Conservation (phyloP, 164 flowering plant species). For the Vitis amurensis region DNA sequence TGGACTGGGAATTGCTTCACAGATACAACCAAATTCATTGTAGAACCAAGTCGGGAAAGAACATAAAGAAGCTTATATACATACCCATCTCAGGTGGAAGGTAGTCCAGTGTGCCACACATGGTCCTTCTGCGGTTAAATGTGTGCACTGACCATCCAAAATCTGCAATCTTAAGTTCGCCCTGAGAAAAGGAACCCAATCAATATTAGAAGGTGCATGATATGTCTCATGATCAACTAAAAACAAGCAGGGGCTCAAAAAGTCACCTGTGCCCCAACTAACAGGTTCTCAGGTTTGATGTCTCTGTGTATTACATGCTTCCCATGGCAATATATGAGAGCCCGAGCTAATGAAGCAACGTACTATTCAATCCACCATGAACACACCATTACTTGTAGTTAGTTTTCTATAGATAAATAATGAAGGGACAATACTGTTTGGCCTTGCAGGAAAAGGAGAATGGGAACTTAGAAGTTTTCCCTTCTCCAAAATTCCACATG, state of each 20-base stretch:
- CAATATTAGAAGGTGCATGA: slow-evolving; percentile 13
- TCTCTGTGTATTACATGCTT: slow-evolving; percentile 98
- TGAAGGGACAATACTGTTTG: no score
- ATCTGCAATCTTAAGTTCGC: slow-evolving; percentile 93
- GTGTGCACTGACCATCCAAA: slow-evolving; percentile 99
- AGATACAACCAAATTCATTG: not conserved
- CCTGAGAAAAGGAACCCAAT: slow-evolving; percentile 43
- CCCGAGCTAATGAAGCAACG: slow-evolving; percentile 85
- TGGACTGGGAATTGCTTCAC: not conserved
- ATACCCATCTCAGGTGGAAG: slow-evolving; percentile 99
- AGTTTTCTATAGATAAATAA: slow-evolving; percentile 1
- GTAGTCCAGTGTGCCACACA: slow-evolving; percentile 98
- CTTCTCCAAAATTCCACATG: no score
- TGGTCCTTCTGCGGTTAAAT: slow-evolving; percentile 86
- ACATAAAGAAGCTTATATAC: slow-evolving; percentile 9
- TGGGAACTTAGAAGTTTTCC: no score
- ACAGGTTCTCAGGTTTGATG: slow-evolving; percentile 93
- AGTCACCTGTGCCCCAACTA: slow-evolving; percentile 82
- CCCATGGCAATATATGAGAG: slow-evolving; percentile 91
- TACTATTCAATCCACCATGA: slow-evolving; percentile 46
- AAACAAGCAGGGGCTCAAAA: not conserved
- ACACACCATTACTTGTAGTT: slow-evolving; percentile 2
- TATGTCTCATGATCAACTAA: not conserved
- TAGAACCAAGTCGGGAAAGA: no score
- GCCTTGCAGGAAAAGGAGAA: no score